Evolutionary conservation across 768 basidiomycete genomes (phyloP).

Genomic region (Lactarius quietus): DNA sequence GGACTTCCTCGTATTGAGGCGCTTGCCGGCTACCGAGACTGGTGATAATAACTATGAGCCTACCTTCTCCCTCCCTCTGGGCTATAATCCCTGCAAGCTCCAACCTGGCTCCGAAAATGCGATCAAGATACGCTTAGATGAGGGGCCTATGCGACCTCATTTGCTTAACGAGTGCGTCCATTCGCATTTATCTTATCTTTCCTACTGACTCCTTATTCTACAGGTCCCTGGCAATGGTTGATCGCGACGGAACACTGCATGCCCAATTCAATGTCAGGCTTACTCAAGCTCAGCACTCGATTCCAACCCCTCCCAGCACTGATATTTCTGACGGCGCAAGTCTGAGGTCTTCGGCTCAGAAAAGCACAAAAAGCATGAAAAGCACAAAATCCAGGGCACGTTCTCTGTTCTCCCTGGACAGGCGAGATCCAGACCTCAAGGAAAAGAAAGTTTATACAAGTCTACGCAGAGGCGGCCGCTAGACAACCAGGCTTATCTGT

Average conservation of each 20-base stretch:
- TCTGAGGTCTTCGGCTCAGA: neutral
- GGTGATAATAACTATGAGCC: neutral
- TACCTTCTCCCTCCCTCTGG: neutral
- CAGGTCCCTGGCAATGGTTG: slow-evolving; percentile 28
- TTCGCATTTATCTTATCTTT: neutral
- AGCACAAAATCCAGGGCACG: neutral
- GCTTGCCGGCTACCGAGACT: neutral
- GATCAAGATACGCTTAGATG: slow-evolving; percentile 12
- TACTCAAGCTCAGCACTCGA: neutral
- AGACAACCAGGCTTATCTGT: neutral
- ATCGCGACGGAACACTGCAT: slow-evolving; percentile 27
- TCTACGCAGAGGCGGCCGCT: neutral
- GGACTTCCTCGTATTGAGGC: slow-evolving; percentile 42
- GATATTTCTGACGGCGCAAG: slow-evolving; percentile 1
- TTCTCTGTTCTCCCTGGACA: neutral
- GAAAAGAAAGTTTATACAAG: neutral
- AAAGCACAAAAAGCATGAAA: neutral
- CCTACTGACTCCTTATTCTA: slow-evolving; percentile 9
- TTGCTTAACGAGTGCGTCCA: slow-evolving; percentile 39
- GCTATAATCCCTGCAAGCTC: neutral
- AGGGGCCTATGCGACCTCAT: slow-evolving; percentile 12
- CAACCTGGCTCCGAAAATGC: slow-evolving; percentile 7
- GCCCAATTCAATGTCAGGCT: slow-evolving; percentile 16
- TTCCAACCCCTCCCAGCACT: neutral
- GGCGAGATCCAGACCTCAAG: neutral